Percentiles rank a stretch among this genome's conserved stretches.
phyloP scores from a whole-genome alignment of 768 basidiomycete genomes.

The Hypholoma fasciculare region DNA sequence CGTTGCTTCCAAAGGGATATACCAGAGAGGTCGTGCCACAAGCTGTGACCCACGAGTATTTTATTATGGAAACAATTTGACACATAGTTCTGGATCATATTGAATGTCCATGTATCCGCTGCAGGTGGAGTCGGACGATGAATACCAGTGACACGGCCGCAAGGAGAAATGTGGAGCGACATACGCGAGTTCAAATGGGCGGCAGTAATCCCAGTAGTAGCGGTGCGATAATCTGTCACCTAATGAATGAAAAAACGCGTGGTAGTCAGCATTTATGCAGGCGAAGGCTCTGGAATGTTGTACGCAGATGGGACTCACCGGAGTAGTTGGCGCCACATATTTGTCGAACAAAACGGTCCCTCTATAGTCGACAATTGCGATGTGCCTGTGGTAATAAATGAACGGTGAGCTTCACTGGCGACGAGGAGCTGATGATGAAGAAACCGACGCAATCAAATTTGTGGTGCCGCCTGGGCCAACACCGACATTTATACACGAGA shows the following conservation, averaged over 20 bases:
- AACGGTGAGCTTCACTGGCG: neutral
- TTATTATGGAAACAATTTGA: conserved; percentile 69
- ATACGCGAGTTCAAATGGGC: conserved; percentile 40
- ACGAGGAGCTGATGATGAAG: neutral
- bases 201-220: conserved; percentile 54
- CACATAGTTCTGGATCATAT: conserved; percentile 63
- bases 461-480: conserved; percentile 82
- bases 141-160: neutral
- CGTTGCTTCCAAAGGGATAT: conserved; percentile 14
- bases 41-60: conserved; percentile 71
- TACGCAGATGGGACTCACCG: conserved; percentile 23
- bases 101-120: conserved; percentile 58
- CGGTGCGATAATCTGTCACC: conserved; percentile 74
- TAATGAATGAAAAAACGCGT: conserved; percentile 16
- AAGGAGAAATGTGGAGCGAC: conserved; percentile 9
- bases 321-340: conserved; percentile 64
- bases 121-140: conserved; percentile 5
- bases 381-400: conserved; percentile 30
- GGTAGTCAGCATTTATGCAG: neutral
- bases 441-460: conserved; percentile 75
- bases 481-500: conserved; percentile 73
- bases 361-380: conserved; percentile 54
- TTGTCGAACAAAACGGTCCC: conserved; percentile 63
- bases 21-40: conserved; percentile 86
- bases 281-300: neutral